phyloP scores from a whole-genome alignment of 495 filamentous ascomycete genomes.

The Xylaria acuta region DNA sequence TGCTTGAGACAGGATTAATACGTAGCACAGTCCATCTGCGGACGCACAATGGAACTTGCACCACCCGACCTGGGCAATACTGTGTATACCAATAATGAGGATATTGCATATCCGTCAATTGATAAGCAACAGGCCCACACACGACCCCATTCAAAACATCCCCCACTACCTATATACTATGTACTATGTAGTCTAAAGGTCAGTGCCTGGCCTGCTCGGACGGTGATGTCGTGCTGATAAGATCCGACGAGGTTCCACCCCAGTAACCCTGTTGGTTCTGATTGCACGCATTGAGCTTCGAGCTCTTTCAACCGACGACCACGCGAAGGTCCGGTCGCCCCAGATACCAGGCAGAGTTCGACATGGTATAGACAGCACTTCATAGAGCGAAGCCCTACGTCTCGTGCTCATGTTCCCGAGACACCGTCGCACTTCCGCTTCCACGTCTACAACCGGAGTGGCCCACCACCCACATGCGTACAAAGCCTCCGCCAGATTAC shows the following conservation, averaged over 20 bases:
- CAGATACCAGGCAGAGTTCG: not conserved
- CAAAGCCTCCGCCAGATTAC: not conserved
- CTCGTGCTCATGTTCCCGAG: not conserved
- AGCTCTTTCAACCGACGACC: conserved; percentile 2
- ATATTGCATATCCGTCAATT: not conserved
- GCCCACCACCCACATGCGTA: not conserved
- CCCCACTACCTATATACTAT: too few relatives aligned
- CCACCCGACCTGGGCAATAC: too few relatives aligned
- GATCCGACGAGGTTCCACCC: not conserved
- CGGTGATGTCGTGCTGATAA: conserved; percentile 1
- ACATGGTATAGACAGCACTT: not conserved
- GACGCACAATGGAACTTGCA: too few relatives aligned
- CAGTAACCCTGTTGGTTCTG: not conserved
- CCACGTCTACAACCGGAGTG: not conserved
- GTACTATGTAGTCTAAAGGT: too few relatives aligned
- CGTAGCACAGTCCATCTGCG: too few relatives aligned
- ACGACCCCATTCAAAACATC: too few relatives aligned
- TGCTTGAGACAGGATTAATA: too few relatives aligned
- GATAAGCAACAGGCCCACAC: not conserved
- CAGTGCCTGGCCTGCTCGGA: too few relatives aligned
- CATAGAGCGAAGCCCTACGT: not conserved
- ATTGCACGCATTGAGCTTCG: not conserved
- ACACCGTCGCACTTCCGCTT: conserved; percentile 8
- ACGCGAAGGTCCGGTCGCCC: not conserved
- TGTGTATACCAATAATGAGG: not conserved